A percentile compares a stretch with the other conserved stretches of the same genome.
phyloP scores from a whole-genome alignment of 805 yeast species.

The Tetrapisispora arboricola region DNA sequence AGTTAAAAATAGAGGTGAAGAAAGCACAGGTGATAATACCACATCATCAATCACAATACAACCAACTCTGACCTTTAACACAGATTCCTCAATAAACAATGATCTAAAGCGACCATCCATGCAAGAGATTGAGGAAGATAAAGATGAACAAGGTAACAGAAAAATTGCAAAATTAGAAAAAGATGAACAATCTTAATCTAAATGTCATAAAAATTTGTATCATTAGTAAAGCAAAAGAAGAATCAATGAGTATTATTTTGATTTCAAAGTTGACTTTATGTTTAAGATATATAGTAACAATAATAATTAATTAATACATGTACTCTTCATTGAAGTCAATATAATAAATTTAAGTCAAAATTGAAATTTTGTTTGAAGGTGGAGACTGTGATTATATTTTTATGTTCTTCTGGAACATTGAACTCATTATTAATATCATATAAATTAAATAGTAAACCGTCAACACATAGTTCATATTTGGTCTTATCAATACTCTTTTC shows the following conservation, averaged over 20 bases:
- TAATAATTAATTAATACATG: too few relatives aligned
- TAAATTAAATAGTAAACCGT: slow-evolving; percentile 22
- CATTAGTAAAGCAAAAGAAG: too few relatives aligned
- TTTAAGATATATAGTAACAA: too few relatives aligned
- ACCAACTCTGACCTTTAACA: slow-evolving; percentile 1
- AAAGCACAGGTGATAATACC: neutral
- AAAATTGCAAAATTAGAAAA: neutral
- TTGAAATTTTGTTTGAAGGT: neutral
- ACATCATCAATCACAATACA: slow-evolving; percentile 1
- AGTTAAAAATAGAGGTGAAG: too few relatives aligned
- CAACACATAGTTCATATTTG: slow-evolving; percentile 23
- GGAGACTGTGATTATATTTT: neutral
- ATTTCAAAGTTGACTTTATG: too few relatives aligned
- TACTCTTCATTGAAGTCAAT: neutral
- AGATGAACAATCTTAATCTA: too few relatives aligned
- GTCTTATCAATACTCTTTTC: too few relatives aligned
- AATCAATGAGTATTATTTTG: too few relatives aligned
- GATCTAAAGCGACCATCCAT: slow-evolving; percentile 11
- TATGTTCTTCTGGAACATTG: neutral
- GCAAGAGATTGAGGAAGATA: slow-evolving; percentile 3
- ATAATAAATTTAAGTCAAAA: neutral
- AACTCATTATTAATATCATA: slow-evolving; percentile 6
- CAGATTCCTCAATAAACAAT: slow-evolving; percentile 3
- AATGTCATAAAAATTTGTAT: too few relatives aligned
- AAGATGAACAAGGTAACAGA: neutral